These are phyloP conservation scores for Lasiosphaeriaceae sp. DNA, from an alignment of 495 filamentous ascomycete species.

Conservation along the genomic window DNA sequence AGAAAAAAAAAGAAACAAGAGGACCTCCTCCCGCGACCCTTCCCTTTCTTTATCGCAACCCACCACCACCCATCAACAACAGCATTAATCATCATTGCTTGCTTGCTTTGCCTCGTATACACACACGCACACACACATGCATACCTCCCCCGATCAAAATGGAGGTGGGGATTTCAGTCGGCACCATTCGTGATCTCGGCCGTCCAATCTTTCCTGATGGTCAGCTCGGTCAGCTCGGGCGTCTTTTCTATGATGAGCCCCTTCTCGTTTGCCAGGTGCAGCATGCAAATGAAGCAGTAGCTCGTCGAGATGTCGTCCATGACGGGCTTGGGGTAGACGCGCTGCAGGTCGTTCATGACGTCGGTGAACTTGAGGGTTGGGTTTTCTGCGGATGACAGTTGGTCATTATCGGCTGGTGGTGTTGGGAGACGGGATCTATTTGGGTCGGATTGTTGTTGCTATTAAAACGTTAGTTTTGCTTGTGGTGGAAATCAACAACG, in stretches of 20 bases:
- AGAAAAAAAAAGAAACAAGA: too few relatives aligned
- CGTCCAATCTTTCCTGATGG: conserved; percentile 52
- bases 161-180: conserved; percentile 16
- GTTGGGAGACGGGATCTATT: conserved; percentile 6
- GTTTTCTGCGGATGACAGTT: not conserved
- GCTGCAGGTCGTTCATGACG: conserved; percentile 83
- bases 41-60: too few relatives aligned
- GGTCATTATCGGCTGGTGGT: conserved; percentile 30
- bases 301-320: conserved; percentile 96
- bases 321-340: conserved; percentile 74
- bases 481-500: not conserved
- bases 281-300: conserved; percentile 93
- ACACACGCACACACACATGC: not conserved
- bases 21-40: too few relatives aligned
- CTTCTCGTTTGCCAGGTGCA: conserved; percentile 97
- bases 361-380: conserved; percentile 72
- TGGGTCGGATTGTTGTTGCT: not conserved
- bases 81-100: too few relatives aligned
- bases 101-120: too few relatives aligned
- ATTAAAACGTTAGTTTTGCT: not conserved
- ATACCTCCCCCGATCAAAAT: too few relatives aligned
- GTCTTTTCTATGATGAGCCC: conserved; percentile 69
- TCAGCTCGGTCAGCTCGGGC: conserved; percentile 51
- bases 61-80: too few relatives aligned
- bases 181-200: conserved; percentile 47